Base-by-base conservation (phyloP, 257 asterid species). In the Salvia miltiorrhiza region DNA sequence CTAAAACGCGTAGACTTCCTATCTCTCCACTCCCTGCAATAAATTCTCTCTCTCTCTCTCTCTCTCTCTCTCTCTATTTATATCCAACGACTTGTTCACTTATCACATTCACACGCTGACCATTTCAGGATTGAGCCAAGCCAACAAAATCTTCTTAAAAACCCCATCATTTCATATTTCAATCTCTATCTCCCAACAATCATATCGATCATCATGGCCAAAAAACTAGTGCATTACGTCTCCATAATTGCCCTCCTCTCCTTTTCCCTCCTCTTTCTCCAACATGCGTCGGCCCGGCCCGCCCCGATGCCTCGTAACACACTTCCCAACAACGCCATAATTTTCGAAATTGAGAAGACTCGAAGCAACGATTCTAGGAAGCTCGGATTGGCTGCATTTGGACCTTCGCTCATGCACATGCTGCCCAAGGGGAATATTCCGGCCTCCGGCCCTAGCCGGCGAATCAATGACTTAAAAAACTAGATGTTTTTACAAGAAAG, bases 381-480 rank as follows among this genome's bases (percentile, higher is more conserved):
- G n/a, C n/a, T n/a, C n/a, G n/a, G n/a, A n/a, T n/a, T n/a, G n/a
- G n/a, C n/a, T n/a, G n/a, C n/a, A n/a, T n/a, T n/a, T n/a, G n/a
- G n/a, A n/a, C n/a, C n/a, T n/a, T n/a, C n/a, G n/a, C n/a, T n/a
- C n/a, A n/a, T n/a, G n/a, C n/a, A n/a, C n/a, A n/a, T n/a, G n/a
- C n/a, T n/a, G n/a, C n/a, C n/a, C n/a, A n/a, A n/a, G n/a, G n/a
- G n/a, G 30, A 45, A 19, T 3, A 20, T 63, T 9, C 83, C 72
- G 7, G n/a, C 26, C 10, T 83, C 87, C 17, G 87, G 87, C 37
- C 87, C 83, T 0, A 79, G 87, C 54, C 40, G 56, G 40, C 54
- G 76, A 40, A 72, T 79, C 72, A 79, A 83, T 64, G 50, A 60
- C 28, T 26, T 20, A 39, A 79, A 75, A 14, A 77, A 69, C 28